These are phyloP conservation scores for Scytalidium lignicola DNA, from an alignment of 2,329 filamentous ascomycete genomes.

Conservation along the genomic window DNA sequence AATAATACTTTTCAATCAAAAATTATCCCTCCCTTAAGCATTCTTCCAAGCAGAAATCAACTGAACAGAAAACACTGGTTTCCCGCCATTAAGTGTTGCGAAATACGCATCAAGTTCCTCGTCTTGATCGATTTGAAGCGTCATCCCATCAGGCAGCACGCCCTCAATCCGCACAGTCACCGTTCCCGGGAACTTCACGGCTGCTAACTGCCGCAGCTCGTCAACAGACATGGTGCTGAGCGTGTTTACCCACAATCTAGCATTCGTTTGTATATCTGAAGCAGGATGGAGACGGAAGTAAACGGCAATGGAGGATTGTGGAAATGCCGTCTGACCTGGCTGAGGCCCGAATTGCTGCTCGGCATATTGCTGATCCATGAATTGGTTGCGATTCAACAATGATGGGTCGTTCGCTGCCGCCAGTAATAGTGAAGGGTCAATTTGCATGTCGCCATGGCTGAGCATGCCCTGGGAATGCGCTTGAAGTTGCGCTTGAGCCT, in stretches of 20 bases:
- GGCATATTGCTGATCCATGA: slow-evolving; percentile 22
- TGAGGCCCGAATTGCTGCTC: slow-evolving; percentile 30
- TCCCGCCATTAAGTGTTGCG: slow-evolving; percentile 40
- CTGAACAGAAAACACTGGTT: slow-evolving; percentile 27
- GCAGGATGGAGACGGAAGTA: slow-evolving; percentile 65
- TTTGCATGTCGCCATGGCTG: slow-evolving; percentile 50
- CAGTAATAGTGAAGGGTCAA: slow-evolving; percentile 57
- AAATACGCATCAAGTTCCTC: slow-evolving; percentile 70
- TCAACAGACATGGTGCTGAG: slow-evolving; percentile 49
- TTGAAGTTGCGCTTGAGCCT: slow-evolving; percentile 12
- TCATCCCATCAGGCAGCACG: slow-evolving; percentile 48
- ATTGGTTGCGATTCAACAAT: slow-evolving; percentile 28
- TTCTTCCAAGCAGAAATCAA: slow-evolving; percentile 26
- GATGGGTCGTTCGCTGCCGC: slow-evolving; percentile 37
- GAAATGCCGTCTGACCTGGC: slow-evolving; percentile 32
- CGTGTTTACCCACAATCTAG: slow-evolving; percentile 61
- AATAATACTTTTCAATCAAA: not conserved
- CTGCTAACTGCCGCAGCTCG: slow-evolving; percentile 59
- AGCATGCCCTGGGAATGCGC: slow-evolving; percentile 20
- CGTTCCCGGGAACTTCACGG: slow-evolving; percentile 54
- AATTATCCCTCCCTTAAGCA: slow-evolving; percentile 1
- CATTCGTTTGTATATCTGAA: slow-evolving; percentile 48
- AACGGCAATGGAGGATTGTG: slow-evolving; percentile 44
- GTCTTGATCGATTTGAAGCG: slow-evolving; percentile 62
- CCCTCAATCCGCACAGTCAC: slow-evolving; percentile 60